Evolutionary conservation across 108 stramenopile species (phyloP).

Genomic region (Aurantiochytrium sp.): DNA sequence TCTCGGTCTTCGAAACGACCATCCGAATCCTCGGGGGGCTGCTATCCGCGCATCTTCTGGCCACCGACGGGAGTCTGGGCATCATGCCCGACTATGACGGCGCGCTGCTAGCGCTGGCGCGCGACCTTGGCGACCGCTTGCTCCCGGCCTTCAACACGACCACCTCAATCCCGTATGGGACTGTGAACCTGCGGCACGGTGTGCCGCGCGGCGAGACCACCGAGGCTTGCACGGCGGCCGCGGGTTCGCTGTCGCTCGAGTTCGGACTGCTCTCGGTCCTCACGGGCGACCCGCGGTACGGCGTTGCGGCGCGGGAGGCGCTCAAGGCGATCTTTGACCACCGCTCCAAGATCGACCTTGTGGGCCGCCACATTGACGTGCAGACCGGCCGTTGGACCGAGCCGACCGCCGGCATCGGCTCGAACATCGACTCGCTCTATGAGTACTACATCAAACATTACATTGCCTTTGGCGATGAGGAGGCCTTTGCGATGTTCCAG

Average conservation of each 20-base stretch:
- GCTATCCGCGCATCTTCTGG: conserved; percentile 77
- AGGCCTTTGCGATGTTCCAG: conserved; percentile 74
- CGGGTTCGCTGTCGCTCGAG: conserved; percentile 77
- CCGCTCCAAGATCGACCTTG: conserved; percentile 56
- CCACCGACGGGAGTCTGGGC: not conserved
- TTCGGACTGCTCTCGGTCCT: conserved; percentile 73
- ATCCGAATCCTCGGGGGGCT: conserved; percentile 86
- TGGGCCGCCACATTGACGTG: conserved; percentile 86
- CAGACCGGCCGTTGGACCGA: conserved; percentile 79
- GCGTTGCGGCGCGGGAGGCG: conserved; percentile 65
- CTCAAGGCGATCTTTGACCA: conserved; percentile 67
- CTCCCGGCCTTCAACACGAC: conserved; percentile 76
- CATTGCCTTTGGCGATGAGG: conserved; percentile 72
- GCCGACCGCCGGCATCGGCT: conserved; percentile 75
- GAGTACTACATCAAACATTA: conserved; percentile 83
- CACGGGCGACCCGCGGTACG: conserved; percentile 71
- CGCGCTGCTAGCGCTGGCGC: conserved; percentile 65
- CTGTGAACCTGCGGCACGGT: conserved; percentile 75
- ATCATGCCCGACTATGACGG: conserved; percentile 65
- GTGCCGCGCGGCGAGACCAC: conserved; percentile 76
- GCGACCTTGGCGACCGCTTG: conserved; percentile 74
- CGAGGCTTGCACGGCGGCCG: conserved; percentile 78
- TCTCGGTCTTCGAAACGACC: conserved; percentile 85
- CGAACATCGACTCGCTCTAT: conserved; percentile 86
- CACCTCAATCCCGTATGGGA: conserved; percentile 88